Evolutionary conservation across 2,329 filamentous ascomycete species (phyloP).

Genomic region (Cordyceps farinosa): DNA sequence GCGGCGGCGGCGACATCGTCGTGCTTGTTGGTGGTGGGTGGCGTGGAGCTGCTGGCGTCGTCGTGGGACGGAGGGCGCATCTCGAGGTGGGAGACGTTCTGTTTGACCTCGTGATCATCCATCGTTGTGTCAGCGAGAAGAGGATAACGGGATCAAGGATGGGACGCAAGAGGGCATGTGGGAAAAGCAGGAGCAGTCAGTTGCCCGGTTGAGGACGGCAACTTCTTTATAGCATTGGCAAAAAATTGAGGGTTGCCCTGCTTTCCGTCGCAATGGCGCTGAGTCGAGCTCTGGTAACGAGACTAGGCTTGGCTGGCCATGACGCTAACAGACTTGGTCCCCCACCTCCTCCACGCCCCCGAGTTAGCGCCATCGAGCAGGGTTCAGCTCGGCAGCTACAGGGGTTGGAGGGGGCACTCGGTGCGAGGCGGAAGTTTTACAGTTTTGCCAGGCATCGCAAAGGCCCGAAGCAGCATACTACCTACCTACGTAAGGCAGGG

Average conservation of each 20-base stretch:
- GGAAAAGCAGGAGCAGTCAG: not conserved
- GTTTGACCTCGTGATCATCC: constrained; percentile 14
- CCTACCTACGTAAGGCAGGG: too few relatives aligned
- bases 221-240: not conserved
- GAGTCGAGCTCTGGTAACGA: not conserved
- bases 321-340: not conserved
- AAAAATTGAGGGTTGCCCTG: not conserved
- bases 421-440: too few relatives aligned
- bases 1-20: constrained; percentile 11
- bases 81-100: constrained; percentile 19
- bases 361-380: not conserved
- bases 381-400: not conserved
- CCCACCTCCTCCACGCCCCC: not conserved
- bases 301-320: not conserved
- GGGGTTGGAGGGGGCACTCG: not conserved
- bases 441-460: too few relatives aligned
- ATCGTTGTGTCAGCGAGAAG: not conserved
- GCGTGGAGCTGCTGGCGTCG: constrained; percentile 9
- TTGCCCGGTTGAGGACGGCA: not conserved
- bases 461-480: too few relatives aligned
- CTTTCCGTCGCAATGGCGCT: not conserved
- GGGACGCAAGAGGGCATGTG: not conserved
- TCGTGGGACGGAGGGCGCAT: not conserved
- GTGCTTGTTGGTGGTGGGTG: not conserved
- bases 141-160: not conserved